Conservation (phyloP, 805 yeast genomes). For the Teunomyces kruisii region DNA sequence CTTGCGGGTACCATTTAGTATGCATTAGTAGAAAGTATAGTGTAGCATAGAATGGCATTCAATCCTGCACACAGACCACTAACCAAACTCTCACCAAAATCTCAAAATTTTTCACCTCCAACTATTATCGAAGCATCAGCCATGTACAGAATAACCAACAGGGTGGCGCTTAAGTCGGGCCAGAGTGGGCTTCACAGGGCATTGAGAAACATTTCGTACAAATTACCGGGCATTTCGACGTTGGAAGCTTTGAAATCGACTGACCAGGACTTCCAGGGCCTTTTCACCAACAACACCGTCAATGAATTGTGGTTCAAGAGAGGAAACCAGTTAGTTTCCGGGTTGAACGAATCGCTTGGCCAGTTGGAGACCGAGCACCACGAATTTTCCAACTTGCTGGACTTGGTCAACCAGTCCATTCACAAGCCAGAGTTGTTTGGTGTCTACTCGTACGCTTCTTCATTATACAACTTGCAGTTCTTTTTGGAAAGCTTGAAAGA, state of each 20-base stretch:
- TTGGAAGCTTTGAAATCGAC: conserved; percentile 29
- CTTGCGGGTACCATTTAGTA: no score
- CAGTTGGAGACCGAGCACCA: conserved; percentile 8
- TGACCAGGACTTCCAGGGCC: conserved; percentile 32
- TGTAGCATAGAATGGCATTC: neutral
- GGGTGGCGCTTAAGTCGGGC: conserved; percentile 3
- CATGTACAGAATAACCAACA: conserved; percentile 10
- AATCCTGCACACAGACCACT: neutral
- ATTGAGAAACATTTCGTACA: conserved; percentile 27
- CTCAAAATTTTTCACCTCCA: conserved; percentile 4
- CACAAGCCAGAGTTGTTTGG: conserved; percentile 45
- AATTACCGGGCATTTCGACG: conserved; percentile 31
- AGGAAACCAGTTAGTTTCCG: conserved; percentile 34
- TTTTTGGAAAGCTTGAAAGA: conserved; percentile 45
- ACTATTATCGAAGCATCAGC: neutral
- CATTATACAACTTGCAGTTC: conserved; percentile 50
- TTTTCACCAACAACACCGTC: conserved; percentile 31
- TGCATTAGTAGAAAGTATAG: neutral
- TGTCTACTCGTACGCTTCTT: conserved; percentile 45
- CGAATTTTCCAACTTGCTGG: conserved; percentile 15
- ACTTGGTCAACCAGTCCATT: conserved; percentile 40
- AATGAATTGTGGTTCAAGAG: conserved; percentile 40
- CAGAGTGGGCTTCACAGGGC: neutral
- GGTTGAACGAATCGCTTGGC: conserved; percentile 33
- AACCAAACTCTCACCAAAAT: no score